phyloP scores from a whole-genome alignment of 116 monocot species.

The Trichopus zeylanicus region DNA sequence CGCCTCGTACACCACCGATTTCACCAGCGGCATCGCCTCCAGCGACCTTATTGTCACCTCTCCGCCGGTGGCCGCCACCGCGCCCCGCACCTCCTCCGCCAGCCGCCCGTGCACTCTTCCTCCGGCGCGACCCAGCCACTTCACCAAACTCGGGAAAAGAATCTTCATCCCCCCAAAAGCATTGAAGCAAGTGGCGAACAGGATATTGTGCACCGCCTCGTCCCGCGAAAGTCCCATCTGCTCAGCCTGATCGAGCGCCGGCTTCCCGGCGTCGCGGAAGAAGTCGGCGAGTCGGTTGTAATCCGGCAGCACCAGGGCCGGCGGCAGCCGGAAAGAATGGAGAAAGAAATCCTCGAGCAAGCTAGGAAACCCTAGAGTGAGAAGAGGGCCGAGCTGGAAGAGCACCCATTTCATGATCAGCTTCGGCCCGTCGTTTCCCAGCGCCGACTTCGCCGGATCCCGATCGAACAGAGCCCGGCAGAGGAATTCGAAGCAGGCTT shows the following conservation, averaged over 20 bases:
- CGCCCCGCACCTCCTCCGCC: constrained; percentile 49
- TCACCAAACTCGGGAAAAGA: constrained; percentile 43
- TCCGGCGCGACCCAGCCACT: constrained; percentile 39
- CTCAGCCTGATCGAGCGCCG: constrained; percentile 55
- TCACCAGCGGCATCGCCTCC: constrained; percentile 49
- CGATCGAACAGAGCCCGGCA: constrained; percentile 22
- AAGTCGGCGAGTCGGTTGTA: constrained; percentile 44
- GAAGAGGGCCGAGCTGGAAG: constrained; percentile 31
- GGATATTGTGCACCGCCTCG: constrained; percentile 66
- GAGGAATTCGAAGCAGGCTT: constrained; percentile 32
- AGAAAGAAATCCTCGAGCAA: constrained; percentile 39
- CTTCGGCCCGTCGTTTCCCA: constrained; percentile 24
- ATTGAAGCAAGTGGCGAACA: constrained; percentile 68
- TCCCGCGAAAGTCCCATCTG: constrained; percentile 50
- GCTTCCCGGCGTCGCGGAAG: constrained; percentile 34
- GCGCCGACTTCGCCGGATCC: constrained; percentile 15
- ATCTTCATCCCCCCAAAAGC: constrained; percentile 60
- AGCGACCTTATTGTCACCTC: constrained; percentile 29
- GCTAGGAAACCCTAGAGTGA: constrained; percentile 41
- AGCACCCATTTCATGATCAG: constrained; percentile 37
- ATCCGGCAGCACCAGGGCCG: constrained; percentile 17
- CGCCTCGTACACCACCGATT: constrained; percentile 64
- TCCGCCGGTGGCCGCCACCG: constrained; percentile 20
- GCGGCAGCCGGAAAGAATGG: constrained; percentile 30
- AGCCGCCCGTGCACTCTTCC: constrained; percentile 32